These are phyloP conservation scores for Afroboletus lepidellus DNA, from an alignment of 1,284 basidiomycete genomes.

Conservation along the genomic window DNA sequence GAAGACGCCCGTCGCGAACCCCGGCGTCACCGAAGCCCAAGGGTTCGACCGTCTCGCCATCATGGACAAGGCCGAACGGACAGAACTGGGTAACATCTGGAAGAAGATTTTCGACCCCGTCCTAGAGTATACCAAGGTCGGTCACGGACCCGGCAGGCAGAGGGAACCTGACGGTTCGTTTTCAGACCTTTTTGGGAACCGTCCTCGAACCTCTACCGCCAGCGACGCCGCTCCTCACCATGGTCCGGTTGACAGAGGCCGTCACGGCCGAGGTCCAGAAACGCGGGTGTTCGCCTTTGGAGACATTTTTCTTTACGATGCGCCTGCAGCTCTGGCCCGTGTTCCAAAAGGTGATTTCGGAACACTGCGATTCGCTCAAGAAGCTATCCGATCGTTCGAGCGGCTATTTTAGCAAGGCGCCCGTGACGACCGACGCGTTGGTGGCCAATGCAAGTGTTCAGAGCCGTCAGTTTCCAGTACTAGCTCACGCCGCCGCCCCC, in stretches of 20 bases:
- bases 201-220: slow-evolving; percentile 70
- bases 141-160: slow-evolving; percentile 15
- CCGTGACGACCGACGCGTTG: slow-evolving; percentile 65
- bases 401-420: slow-evolving; percentile 65
- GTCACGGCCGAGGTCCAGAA: slow-evolving; percentile 71
- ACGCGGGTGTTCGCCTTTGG: slow-evolving; percentile 75
- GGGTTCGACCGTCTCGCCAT: slow-evolving; percentile 30
- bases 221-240: slow-evolving; percentile 74
- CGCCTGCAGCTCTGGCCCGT: slow-evolving; percentile 87
- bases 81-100: slow-evolving; percentile 67
- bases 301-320: slow-evolving; percentile 75
- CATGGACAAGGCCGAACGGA: slow-evolving; percentile 58
- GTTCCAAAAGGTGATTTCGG: slow-evolving; percentile 87
- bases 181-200: slow-evolving; percentile 65
- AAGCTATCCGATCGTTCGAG: slow-evolving; percentile 69
- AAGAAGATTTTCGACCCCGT: slow-evolving; percentile 90
- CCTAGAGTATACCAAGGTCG: slow-evolving; percentile 76
- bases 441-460: slow-evolving; percentile 56
- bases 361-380: slow-evolving; percentile 78
- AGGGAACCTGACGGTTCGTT: background rate
- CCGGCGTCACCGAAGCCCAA: slow-evolving; percentile 6
- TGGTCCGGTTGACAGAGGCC: slow-evolving; percentile 85
- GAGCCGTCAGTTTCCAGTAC: background rate
- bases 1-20: slow-evolving; percentile 18
- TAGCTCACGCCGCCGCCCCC: slow-evolving; percentile 6